Evolutionary conservation across 225 moss, liverwort and hornwort genomes (phyloP).

Genomic region (Pseudoscleropodium purum): DNA sequence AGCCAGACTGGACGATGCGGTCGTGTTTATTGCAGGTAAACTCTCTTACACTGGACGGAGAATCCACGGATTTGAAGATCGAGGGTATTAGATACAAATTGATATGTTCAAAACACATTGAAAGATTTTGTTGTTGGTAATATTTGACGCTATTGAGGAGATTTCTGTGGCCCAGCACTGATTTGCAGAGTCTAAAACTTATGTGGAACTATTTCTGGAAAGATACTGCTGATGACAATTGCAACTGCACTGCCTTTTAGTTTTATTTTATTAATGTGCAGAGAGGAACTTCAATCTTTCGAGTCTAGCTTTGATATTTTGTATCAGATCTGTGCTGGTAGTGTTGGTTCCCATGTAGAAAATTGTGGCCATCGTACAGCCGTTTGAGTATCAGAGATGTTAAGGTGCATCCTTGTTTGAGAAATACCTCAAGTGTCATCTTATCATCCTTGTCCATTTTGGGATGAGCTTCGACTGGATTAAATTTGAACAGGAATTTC

Average conservation of each 20-base stretch:
- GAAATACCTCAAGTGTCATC: not conserved
- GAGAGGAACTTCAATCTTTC: not conserved
- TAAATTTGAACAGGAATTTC: not conserved
- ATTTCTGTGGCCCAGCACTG: not conserved
- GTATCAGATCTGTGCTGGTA: not conserved
- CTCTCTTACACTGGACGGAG: not conserved
- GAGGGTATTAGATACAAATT: not conserved
- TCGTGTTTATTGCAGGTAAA: slow-evolving; percentile 83
- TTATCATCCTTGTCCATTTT: not conserved
- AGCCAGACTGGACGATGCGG: slow-evolving; percentile 59
- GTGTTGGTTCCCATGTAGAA: not conserved
- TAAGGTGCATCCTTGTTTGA: not conserved
- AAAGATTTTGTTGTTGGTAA: not conserved
- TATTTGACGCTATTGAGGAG: not conserved
- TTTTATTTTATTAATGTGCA: not conserved
- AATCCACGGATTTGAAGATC: not conserved
- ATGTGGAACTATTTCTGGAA: not conserved
- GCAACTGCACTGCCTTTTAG: not conserved
- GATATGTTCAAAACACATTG: not conserved
- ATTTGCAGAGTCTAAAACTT: not conserved
- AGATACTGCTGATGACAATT: not conserved
- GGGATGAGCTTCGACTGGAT: not conserved
- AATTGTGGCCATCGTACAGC: not conserved
- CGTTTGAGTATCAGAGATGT: not conserved
- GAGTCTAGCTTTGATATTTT: not conserved